phyloP scores from a whole-genome alignment of 192 early-diverging fungal genomes.

The Gamsiella multidivaricata region DNA sequence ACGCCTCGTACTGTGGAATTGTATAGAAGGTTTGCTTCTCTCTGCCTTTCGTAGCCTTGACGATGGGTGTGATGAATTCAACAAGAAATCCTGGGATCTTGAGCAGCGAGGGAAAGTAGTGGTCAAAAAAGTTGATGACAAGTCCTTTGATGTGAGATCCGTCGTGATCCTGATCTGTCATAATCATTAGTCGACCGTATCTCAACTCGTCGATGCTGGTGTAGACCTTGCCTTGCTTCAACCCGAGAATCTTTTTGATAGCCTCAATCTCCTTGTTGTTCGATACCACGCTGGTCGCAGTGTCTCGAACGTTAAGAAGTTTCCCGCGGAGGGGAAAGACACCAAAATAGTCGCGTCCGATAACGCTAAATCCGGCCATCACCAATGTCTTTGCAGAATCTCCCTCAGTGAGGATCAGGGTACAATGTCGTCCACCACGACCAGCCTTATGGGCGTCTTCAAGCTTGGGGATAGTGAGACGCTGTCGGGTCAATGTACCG shows the following conservation, averaged over 20 bases:
- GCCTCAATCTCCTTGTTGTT: slow-evolving; percentile 87
- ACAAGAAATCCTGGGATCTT: slow-evolving; percentile 91
- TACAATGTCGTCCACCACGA: slow-evolving; percentile 79
- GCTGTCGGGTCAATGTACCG: slow-evolving; percentile 68
- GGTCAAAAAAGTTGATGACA: slow-evolving; percentile 95
- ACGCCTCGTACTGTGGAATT: slow-evolving; percentile 91
- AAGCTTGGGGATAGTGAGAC: slow-evolving; percentile 87
- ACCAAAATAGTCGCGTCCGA: slow-evolving; percentile 90
- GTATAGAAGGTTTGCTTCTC: slow-evolving; percentile 86
- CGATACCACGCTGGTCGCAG: slow-evolving; percentile 71
- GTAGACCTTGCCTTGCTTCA: slow-evolving; percentile 89
- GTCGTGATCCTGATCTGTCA: slow-evolving; percentile 99
- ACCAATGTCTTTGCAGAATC: slow-evolving; percentile 95
- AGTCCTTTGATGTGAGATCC: slow-evolving; percentile 98
- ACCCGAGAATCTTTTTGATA: slow-evolving; percentile 94
- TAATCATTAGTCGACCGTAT: slow-evolving; percentile 97
- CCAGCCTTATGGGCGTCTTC: slow-evolving; percentile 97
- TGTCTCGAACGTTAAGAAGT: slow-evolving; percentile 95
- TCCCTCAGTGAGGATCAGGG: slow-evolving; percentile 96
- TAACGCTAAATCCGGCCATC: slow-evolving; percentile 85
- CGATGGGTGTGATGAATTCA: slow-evolving; percentile 98
- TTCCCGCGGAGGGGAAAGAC: slow-evolving; percentile 98
- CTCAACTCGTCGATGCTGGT: slow-evolving; percentile 77
- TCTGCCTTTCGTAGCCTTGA: slow-evolving; percentile 81
- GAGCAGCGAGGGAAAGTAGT: slow-evolving; percentile 91